Conservation (phyloP, 2,329 filamentous ascomycete genomes). For the Venturia pyrina region DNA sequence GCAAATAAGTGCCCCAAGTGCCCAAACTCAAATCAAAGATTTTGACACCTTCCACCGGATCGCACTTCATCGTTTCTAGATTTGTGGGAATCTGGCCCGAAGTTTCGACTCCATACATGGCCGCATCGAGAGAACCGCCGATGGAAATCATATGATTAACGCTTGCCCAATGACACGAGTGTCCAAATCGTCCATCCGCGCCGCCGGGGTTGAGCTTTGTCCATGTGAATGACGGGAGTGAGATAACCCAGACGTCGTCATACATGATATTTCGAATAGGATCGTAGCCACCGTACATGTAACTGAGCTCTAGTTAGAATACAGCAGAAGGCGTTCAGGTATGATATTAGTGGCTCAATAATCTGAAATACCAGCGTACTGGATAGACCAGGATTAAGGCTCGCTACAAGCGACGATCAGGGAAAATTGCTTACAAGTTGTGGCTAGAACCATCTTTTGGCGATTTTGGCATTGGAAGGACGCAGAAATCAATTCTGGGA, state of each 20-base stretch:
- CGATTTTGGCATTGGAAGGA: conserved; percentile 24
- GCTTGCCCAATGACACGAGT: conserved; percentile 32
- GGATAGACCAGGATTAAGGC: neutral
- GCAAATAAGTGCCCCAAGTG: neutral
- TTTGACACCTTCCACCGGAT: neutral
- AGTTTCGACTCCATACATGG: conserved; percentile 4
- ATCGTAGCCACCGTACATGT: conserved; percentile 38
- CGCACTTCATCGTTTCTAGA: neutral
- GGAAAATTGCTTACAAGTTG: conserved; percentile 28
- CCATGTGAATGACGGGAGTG: conserved; percentile 38
- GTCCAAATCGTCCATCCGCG: conserved; percentile 27
- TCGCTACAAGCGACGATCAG: neutral
- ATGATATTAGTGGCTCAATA: neutral
- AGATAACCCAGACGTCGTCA: conserved; percentile 38
- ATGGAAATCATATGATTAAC: conserved; percentile 32
- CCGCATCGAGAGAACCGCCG: conserved; percentile 22
- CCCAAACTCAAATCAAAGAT: neutral
- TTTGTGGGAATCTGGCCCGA: neutral
- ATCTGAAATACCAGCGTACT: neutral
- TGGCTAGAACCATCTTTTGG: conserved; percentile 37
- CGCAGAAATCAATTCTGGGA: conserved; percentile 35
- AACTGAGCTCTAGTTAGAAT: neutral
- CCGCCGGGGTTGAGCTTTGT: conserved; percentile 27
- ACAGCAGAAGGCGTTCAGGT: neutral
- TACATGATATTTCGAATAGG: conserved; percentile 18